These are phyloP conservation scores for Vigna mungo DNA, from an alignment of 306 rosid genomes.

Conservation along the genomic window DNA sequence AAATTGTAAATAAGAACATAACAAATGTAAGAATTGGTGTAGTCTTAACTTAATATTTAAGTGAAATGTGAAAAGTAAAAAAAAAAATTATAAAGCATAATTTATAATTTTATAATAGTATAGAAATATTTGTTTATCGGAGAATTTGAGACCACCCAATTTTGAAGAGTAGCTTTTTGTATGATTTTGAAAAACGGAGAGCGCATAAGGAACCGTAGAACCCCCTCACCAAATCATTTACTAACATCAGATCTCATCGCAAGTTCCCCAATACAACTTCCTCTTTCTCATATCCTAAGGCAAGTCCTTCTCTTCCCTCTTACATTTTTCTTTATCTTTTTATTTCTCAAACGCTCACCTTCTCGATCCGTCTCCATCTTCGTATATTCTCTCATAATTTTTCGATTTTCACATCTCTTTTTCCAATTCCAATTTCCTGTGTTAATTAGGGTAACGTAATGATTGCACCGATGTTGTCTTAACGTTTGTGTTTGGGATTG, in stretches of 20 bases:
- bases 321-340: background rate
- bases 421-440: background rate
- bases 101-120: too few species aligned
- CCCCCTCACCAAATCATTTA: background rate
- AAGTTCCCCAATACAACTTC: too few species aligned
- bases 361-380: slow-evolving; percentile 38
- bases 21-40: too few species aligned
- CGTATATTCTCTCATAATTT: background rate
- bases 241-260: background rate
- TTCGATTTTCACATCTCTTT: background rate
- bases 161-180: background rate
- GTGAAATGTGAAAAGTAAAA: too few species aligned
- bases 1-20: too few species aligned
- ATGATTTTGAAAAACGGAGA: background rate
- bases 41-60: too few species aligned
- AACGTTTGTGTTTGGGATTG: background rate
- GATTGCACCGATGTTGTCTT: background rate
- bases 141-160: background rate
- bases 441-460: background rate
- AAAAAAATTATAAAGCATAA: too few species aligned
- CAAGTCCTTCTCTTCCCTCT: slow-evolving; percentile 16
- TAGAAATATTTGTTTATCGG: too few species aligned
- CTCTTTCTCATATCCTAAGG: slow-evolving; percentile 39
- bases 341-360: background rate
- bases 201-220: background rate